A percentile compares a stretch with the other conserved stretches of the same genome.
These are phyloP conservation scores for Lumnitzera racemosa DNA, from an alignment of 345 rosid species.

Conservation along the genomic window DNA sequence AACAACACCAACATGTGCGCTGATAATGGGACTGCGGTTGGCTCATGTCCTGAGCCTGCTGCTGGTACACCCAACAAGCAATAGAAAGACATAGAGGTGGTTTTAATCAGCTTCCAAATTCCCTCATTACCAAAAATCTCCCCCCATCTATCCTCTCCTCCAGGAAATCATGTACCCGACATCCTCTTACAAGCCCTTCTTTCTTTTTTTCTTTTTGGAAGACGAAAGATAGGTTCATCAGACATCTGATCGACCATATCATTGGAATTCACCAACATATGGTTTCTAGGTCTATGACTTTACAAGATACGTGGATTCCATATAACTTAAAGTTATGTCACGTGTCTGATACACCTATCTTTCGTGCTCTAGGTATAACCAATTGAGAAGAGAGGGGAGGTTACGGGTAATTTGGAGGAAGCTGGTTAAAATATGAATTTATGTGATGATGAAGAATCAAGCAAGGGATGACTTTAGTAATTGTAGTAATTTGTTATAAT, in stretches of 20 bases:
- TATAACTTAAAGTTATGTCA: too few species aligned
- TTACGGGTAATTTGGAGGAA: conserved; percentile 25
- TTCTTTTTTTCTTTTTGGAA: background rate
- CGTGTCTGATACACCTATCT: too few species aligned
- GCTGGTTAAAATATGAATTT: conserved; percentile 5
- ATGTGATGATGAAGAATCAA: conserved; percentile 2
- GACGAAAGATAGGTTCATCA: too few species aligned
- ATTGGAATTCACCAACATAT: too few species aligned
- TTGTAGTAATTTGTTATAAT: background rate
- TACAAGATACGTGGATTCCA: too few species aligned
- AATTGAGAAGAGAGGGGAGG: conserved; percentile 14
- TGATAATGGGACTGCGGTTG: conserved; percentile 3
- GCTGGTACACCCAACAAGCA: too few species aligned
- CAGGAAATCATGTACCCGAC: conserved; percentile 2
- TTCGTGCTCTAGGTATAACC: too few species aligned
- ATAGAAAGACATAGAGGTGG: too few species aligned
- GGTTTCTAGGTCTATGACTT: too few species aligned
- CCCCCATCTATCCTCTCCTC: conserved; percentile 8
- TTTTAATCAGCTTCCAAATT: conserved; percentile 1
- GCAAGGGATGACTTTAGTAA: conserved; percentile 3
- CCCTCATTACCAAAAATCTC: conserved; percentile 41
- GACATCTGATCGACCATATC: too few species aligned
- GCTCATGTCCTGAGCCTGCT: conserved; percentile 6
- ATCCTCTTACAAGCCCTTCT: background rate
- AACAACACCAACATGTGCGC: conserved; percentile 26